A percentile compares a stretch with the other conserved stretches of the same genome.
Evolutionary conservation across 352 stramenopile species (phyloP).

Genomic region (Phytophthora quininea): DNA sequence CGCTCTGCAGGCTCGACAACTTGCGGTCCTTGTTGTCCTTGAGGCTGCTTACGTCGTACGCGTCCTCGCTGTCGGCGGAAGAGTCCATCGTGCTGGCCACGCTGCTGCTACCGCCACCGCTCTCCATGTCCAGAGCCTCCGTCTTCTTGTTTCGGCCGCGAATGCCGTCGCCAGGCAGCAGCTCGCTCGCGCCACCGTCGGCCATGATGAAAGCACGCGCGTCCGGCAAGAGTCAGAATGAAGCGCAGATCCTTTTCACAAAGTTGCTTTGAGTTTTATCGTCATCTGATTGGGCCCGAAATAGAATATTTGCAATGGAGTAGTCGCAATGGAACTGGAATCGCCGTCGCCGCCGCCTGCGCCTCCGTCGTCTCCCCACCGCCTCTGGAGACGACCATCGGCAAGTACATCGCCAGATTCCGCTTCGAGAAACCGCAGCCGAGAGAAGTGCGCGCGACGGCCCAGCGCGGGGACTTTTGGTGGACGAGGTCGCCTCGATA

Average conservation of each 20-base stretch:
- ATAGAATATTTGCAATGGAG: conserved; percentile 1
- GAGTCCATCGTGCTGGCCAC: conserved; percentile 13
- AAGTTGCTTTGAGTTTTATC: not conserved
- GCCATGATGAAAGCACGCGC: conserved; percentile 17
- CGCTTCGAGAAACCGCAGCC: conserved; percentile 57
- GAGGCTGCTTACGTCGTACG: conserved; percentile 12
- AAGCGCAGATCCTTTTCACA: not conserved
- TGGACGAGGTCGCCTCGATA: conserved; percentile 52
- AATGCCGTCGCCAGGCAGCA: conserved; percentile 45
- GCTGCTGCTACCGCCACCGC: conserved; percentile 14
- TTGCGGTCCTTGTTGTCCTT: conserved; percentile 17
- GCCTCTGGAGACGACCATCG: conserved; percentile 58
- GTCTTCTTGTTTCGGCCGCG: conserved; percentile 65
- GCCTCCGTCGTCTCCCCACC: conserved; percentile 14
- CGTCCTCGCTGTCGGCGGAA: conserved; percentile 12
- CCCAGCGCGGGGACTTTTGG: conserved; percentile 55
- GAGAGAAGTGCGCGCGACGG: conserved; percentile 38
- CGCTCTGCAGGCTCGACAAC: conserved; percentile 39
- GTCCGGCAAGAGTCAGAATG: conserved; percentile 1
- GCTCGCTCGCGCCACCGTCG: conserved; percentile 6
- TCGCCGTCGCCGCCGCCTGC: conserved; percentile 4
- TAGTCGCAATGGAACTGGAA: not conserved
- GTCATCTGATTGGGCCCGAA: not conserved
- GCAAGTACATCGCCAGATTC: conserved; percentile 75
- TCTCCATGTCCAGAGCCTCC: conserved; percentile 27